These are phyloP conservation scores for Termitomyces sp. DNA, from an alignment of 768 basidiomycete genomes.

Conservation along the genomic window DNA sequence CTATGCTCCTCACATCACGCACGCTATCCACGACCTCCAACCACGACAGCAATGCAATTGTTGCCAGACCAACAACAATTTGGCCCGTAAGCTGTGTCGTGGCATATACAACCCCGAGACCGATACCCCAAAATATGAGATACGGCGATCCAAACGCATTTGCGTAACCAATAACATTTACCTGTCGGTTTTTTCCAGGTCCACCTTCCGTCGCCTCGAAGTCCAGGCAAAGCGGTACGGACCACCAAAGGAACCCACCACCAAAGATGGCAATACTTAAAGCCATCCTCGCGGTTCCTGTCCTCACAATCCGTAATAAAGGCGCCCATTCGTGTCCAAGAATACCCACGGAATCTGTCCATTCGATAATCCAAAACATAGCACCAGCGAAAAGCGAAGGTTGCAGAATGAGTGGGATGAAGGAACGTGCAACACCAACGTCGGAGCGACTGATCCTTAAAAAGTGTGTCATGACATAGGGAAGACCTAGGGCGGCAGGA, in stretches of 20 bases:
- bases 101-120: slow-evolving; percentile 56
- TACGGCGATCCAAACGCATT: slow-evolving; percentile 90
- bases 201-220: slow-evolving; percentile 33
- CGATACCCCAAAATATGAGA: slow-evolving; percentile 71
- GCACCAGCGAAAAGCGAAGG: slow-evolving; percentile 55
- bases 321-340: slow-evolving; percentile 35
- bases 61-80: slow-evolving; percentile 57
- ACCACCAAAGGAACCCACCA: slow-evolving; percentile 64
- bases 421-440: slow-evolving; percentile 60
- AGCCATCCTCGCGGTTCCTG: slow-evolving; percentile 54
- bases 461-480: slow-evolving; percentile 49
- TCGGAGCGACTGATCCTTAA: slow-evolving; percentile 69
- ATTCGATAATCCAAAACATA: slow-evolving; percentile 79
- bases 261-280: slow-evolving; percentile 46
- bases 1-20: slow-evolving; percentile 59
- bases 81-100: slow-evolving; percentile 81
- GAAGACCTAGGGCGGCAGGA: slow-evolving; percentile 48
- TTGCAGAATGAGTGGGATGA: slow-evolving; percentile 54
- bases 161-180: slow-evolving; percentile 75
- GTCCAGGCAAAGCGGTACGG: slow-evolving; percentile 69
- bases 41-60: slow-evolving; percentile 65
- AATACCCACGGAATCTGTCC: slow-evolving; percentile 53
- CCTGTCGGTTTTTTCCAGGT: slow-evolving; percentile 30
- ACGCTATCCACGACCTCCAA: slow-evolving; percentile 80
- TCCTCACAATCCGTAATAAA: slow-evolving; percentile 46